Base-by-base conservation (phyloP, 768 basidiomycete genomes). In the Clathrus columnatus region DNA sequence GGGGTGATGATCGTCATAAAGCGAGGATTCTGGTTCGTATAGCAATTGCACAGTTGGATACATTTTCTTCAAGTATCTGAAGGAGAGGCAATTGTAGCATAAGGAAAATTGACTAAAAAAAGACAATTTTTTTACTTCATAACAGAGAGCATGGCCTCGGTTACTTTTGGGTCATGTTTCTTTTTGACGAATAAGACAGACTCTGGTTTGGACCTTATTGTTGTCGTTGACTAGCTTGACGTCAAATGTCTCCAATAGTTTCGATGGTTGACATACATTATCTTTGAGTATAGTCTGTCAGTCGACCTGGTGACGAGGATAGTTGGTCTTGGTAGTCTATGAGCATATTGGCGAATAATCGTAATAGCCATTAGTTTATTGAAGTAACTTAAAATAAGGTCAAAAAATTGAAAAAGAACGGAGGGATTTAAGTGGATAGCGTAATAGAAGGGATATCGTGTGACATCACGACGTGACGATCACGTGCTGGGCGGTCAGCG, bases 121-220 rank as follows among this genome's bases (percentile, higher is more conserved):
- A 21, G 17, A 24, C 20, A 24, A 14, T 8, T 21, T 56, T 18
- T 24, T 23, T 44, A 59, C 59, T 47, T 50, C 14, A 50, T 30
- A 26, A 59, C 49, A 50, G 57, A 28, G 18, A 47, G 24, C 20
- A 59, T 20, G 29, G 59, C 59, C 24, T 29, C 26, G 17, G 59
- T 21, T 5, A 59, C 56, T n/a, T n/a, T 28, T 17, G 16, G 4
- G 26, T 59, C 59, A 14, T 50, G 16, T 44, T 45, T 30, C 28
- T 59, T 59, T 29, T 59, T 59, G 44, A 59, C 59, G 42, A 59
- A 59, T 24, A 59, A 47, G 7, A 59, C 43, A 16, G 58, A 59
- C n/a, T 28, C 5, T 23, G 59, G 59, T 26, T 44, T 28, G 44
- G 54, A 47, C 18, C 54, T 55, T 43, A 11, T 14, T 11, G 36